Conservation (phyloP, 176 grass and related monocot genomes). For the Echinochloa phyllopogon region DNA sequence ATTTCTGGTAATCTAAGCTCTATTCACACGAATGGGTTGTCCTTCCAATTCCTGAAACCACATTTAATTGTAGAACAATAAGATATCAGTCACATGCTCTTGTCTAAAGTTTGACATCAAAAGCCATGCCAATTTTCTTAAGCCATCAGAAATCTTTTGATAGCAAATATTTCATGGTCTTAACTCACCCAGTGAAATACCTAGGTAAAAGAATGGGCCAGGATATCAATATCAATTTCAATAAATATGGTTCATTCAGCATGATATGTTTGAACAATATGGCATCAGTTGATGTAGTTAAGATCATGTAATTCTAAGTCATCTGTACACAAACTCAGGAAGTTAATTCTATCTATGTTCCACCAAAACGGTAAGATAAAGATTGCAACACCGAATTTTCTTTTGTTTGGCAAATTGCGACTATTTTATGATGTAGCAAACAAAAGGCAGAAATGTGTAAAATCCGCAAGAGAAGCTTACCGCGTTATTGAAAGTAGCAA, state of each 20-base stretch:
- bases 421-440: background rate
- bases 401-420: background rate
- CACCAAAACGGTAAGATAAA: background rate
- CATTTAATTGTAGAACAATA: conserved; percentile 34
- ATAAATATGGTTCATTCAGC: background rate
- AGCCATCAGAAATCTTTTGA: background rate
- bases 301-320: conserved; percentile 10
- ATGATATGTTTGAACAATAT: background rate
- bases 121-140: background rate
- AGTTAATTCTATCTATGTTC: background rate
- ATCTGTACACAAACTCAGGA: background rate
- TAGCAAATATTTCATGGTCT: background rate
- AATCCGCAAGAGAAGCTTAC: conserved; percentile 55
- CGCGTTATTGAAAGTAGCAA: conserved; percentile 78
- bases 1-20: conserved; percentile 56
- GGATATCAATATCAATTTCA: background rate
- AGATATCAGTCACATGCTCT: background rate
- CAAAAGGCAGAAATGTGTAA: background rate
- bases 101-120: background rate
- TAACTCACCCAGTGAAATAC: background rate
- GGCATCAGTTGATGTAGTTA: background rate
- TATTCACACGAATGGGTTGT: conserved; percentile 95
- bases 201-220: background rate
- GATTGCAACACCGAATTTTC: background rate
- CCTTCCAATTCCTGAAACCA: conserved; percentile 92